Percentiles rank a stretch among this genome's conserved stretches.
These are phyloP conservation scores for Smallanthus sonchifolius DNA, from an alignment of 129 eudicot genomes.

Conservation along the genomic window DNA sequence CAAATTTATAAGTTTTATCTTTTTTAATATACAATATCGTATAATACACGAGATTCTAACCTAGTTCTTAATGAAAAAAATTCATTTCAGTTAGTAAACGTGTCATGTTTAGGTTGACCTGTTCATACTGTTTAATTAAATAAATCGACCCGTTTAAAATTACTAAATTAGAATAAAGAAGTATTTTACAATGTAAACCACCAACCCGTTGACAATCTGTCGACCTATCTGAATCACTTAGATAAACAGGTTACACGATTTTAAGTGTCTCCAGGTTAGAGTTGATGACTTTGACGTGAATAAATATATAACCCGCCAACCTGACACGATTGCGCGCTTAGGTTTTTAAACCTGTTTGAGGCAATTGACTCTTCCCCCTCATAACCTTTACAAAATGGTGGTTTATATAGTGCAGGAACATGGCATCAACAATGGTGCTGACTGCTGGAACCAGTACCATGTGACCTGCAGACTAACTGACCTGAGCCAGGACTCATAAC, in stretches of 20 bases:
- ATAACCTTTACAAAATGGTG: background rate
- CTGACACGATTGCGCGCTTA: background rate
- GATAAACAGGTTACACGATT: background rate
- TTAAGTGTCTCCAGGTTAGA: background rate
- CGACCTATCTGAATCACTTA: background rate
- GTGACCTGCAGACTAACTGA: slow-evolving; percentile 11
- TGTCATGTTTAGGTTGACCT: too few species aligned
- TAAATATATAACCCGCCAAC: background rate
- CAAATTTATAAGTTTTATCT: too few species aligned
- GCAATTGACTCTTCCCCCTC: background rate
- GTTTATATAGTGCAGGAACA: slow-evolving; percentile 42
- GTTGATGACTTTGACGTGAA: background rate
- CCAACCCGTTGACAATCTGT: too few species aligned
- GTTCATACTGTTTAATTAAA: background rate
- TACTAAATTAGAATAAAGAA: background rate
- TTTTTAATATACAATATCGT: too few species aligned
- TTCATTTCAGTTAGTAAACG: too few species aligned
- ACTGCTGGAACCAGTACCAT: slow-evolving; percentile 21
- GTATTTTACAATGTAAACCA: too few species aligned
- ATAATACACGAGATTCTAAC: too few species aligned
- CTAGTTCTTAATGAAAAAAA: too few species aligned
- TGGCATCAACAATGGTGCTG: slow-evolving; percentile 41
- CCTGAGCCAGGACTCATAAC: slow-evolving; percentile 11
- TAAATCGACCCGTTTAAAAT: background rate
- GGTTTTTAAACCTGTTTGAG: background rate